Percentiles rank a stretch among this genome's conserved stretches.
These are phyloP conservation scores for Solanum etuberosum DNA, from an alignment of 257 asterid genomes.

Conservation along the genomic window DNA sequence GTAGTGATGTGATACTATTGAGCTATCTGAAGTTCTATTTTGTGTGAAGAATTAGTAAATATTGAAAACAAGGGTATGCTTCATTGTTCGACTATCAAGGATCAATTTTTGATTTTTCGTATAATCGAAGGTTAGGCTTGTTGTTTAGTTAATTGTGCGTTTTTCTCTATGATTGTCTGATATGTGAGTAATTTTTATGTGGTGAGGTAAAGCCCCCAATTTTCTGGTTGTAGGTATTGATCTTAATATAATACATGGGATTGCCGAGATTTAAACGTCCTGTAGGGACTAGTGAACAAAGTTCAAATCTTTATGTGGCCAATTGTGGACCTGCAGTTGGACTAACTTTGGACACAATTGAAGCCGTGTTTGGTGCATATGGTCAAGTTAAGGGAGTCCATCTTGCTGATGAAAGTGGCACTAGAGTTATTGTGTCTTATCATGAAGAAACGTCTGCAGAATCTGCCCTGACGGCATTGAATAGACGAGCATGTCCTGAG, in stretches of 20 bases:
- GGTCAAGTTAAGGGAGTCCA: slow-evolving; percentile 69
- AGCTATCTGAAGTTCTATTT: background rate
- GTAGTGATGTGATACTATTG: background rate
- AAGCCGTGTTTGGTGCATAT: slow-evolving; percentile 42
- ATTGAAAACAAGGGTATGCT: background rate
- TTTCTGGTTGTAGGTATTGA: slow-evolving; percentile 1
- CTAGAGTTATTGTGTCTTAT: slow-evolving; percentile 82
- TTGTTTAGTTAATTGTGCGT: background rate
- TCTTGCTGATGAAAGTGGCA: slow-evolving; percentile 87
- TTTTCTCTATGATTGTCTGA: background rate
- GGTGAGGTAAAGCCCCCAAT: background rate
- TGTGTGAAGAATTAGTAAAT: background rate
- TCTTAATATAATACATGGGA: slow-evolving; percentile 33
- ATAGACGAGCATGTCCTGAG: slow-evolving; percentile 43
- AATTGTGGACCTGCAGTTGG: slow-evolving; percentile 97
- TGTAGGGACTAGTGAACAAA: slow-evolving; percentile 25
- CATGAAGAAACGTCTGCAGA: slow-evolving; percentile 34
- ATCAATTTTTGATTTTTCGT: background rate
- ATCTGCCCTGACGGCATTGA: slow-evolving; percentile 53
- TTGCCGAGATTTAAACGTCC: slow-evolving; percentile 69
- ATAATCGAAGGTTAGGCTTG: background rate
- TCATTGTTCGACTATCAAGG: background rate
- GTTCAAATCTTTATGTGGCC: slow-evolving; percentile 82
- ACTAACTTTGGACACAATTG: slow-evolving; percentile 46
- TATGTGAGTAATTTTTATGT: background rate